Evolutionary conservation across 345 rosid genomes (phyloP), one percentile per base, ranked within the genome.

Genomic region (Kernera saxatilis): DNA sequence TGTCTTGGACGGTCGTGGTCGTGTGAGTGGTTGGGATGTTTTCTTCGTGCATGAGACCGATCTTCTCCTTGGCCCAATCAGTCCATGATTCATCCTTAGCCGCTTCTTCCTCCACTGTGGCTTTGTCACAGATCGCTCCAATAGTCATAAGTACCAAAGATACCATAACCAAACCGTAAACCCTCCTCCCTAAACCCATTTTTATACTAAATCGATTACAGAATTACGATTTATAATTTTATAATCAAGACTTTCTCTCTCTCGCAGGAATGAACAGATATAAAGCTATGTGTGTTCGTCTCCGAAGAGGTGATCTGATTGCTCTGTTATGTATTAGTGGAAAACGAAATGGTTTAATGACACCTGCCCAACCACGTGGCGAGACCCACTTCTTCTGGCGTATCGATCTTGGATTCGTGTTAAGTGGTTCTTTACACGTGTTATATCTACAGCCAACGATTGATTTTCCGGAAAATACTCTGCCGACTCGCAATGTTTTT

Each of bases 1-100:
- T 23, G 36, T 75, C 79, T 54, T 69, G 65, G 9, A 64, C 63
- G 1, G 50, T 67, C 2, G 72, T 37, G 8, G 77, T 67, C 10
- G 71, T 64, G 39, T 62, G 70, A 53, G 74, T 70, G 1, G 56
- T 51, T 39, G 66, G 68, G 62, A 13, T 5, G 44, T 18, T 11
- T 10, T 61, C 79, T 61, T 69, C 78, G 13, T 70, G 67, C 49
- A 70, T 76, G 32, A 76, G 72, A 64, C 77, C 69, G 21, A 71
- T 48, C 66, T 39, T 67, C 39, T 59, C 63, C 49, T 71, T 32
- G 41, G 79, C 36, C 80, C 77, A 54, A 54, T 56, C 60, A 43
- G 72, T 62, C 64, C 77, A 54, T 2, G 77, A 56, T 5, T 53
- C 76, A 23, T 81, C 76, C 21, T 69, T 72, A 19, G 44, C 75